Evolutionary conservation across 352 stramenopile genomes (phyloP).

Genomic region (Pythium scleroteichum): DNA sequence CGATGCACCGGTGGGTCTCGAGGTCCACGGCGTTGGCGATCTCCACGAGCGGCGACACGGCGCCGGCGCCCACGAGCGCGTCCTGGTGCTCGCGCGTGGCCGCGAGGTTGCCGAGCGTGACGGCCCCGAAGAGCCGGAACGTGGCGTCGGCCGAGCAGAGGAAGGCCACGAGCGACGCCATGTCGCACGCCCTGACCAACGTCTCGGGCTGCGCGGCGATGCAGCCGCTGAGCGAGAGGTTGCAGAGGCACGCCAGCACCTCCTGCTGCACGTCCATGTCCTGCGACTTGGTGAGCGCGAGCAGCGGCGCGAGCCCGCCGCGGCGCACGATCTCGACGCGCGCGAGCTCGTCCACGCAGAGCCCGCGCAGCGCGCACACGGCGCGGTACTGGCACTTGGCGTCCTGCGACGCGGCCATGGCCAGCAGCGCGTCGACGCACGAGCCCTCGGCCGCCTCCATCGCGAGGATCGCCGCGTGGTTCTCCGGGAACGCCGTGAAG

Average conservation of each 20-base stretch:
- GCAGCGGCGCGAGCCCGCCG: constrained; percentile 84
- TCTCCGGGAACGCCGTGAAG: constrained; percentile 91
- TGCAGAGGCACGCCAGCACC: constrained; percentile 96
- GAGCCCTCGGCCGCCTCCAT: constrained; percentile 19
- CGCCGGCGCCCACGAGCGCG: constrained; percentile 81
- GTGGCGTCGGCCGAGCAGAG: constrained; percentile 94
- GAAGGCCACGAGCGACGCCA: constrained; percentile 92
- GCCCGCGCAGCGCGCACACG: constrained; percentile 89
- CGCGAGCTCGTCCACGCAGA: constrained; percentile 88
- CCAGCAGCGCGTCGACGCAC: constrained; percentile 61
- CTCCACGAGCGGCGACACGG: constrained; percentile 91
- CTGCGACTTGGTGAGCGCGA: constrained; percentile 89
- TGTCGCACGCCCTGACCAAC: constrained; percentile 90
- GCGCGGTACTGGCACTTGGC: constrained; percentile 88
- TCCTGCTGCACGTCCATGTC: constrained; percentile 96
- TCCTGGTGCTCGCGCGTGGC: constrained; percentile 73
- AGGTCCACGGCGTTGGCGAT: constrained; percentile 91
- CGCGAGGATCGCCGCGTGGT: constrained; percentile 86
- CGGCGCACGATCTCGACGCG: constrained; percentile 89
- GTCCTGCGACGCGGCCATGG: constrained; percentile 61
- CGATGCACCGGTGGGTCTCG: constrained; percentile 96
- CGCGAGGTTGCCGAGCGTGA: constrained; percentile 96
- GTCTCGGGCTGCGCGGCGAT: constrained; percentile 89
- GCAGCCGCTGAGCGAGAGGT: constrained; percentile 95
- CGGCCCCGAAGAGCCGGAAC: constrained; percentile 94